Percentiles rank a stretch among this genome's conserved stretches.
Evolutionary conservation across 192 early-diverging fungal genomes (phyloP).

Genomic region (Pilaira anomala): DNA sequence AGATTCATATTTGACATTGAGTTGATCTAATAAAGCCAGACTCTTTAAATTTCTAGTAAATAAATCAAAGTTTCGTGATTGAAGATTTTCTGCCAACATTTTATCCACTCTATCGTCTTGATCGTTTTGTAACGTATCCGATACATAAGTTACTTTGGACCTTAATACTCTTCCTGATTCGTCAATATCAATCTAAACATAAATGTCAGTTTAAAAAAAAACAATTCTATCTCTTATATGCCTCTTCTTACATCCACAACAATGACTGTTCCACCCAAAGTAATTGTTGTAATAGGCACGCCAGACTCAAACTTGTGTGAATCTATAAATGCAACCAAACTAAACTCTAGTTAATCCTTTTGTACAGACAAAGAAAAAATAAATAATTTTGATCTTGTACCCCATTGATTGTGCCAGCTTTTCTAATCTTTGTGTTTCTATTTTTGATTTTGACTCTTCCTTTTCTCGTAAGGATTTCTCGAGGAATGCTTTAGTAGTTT

Average conservation of each 20-base stretch:
- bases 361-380: not conserved
- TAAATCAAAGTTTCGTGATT: not conserved
- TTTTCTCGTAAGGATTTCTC: constrained; percentile 13
- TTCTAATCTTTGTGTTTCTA: constrained; percentile 21
- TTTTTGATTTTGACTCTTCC: constrained; percentile 19
- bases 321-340: constrained; percentile 33
- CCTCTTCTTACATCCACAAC: constrained; percentile 30
- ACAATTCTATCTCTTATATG: not conserved
- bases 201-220: not conserved
- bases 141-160: constrained; percentile 33
- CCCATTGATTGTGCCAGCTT: constrained; percentile 26
- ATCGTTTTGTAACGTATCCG: constrained; percentile 29
- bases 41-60: constrained; percentile 29
- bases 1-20: constrained; percentile 29
- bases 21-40: constrained; percentile 25
- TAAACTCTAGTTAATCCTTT: not conserved
- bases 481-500: constrained; percentile 22
- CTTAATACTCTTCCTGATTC: constrained; percentile 20
- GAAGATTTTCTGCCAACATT: constrained; percentile 23
- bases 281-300: constrained; percentile 27
- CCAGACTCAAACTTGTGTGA: constrained; percentile 28
- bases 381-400: not conserved
- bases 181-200: constrained; percentile 31
- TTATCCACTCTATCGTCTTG: constrained; percentile 30
- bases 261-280: constrained; percentile 34